These are phyloP conservation scores for Candida tropicalis DNA, from an alignment of 1,139 yeast species.

Conservation along the genomic window DNA sequence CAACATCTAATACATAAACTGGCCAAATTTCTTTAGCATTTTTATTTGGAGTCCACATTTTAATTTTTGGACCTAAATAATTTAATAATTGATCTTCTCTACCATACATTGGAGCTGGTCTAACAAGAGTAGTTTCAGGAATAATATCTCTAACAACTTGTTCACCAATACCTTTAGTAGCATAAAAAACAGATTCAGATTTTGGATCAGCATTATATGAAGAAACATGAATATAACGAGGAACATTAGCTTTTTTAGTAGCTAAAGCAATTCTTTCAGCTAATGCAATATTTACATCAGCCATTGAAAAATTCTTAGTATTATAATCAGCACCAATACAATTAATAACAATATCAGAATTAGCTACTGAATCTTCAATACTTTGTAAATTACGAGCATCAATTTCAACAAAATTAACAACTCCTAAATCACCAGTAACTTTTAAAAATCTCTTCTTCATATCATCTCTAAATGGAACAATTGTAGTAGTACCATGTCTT, in stretches of 20 bases:
- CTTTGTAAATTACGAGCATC: slow-evolving; percentile 79
- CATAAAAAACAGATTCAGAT: slow-evolving; percentile 70
- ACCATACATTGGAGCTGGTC: slow-evolving; percentile 85
- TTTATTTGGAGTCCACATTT: slow-evolving; percentile 65
- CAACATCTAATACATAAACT: slow-evolving; percentile 78
- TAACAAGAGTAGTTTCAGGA: slow-evolving; percentile 81
- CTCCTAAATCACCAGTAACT: slow-evolving; percentile 86
- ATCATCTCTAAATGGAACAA: slow-evolving; percentile 81
- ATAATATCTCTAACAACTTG: slow-evolving; percentile 63
- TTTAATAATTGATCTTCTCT: slow-evolving; percentile 74
- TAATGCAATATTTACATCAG: slow-evolving; percentile 80
- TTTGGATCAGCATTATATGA: slow-evolving; percentile 75
- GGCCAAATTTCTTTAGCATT: slow-evolving; percentile 70
- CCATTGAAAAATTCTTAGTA: slow-evolving; percentile 81
- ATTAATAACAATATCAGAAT: slow-evolving; percentile 83
- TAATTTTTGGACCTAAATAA: slow-evolving; percentile 57
- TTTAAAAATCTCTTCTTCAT: slow-evolving; percentile 78
- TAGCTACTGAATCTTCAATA: slow-evolving; percentile 76
- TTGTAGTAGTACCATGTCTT: slow-evolving; percentile 76
- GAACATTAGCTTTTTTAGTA: slow-evolving; percentile 69
- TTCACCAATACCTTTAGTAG: slow-evolving; percentile 84
- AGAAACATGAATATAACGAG: slow-evolving; percentile 79
- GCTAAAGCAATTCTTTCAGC: slow-evolving; percentile 79
- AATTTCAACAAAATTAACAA: slow-evolving; percentile 80
- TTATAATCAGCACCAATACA: slow-evolving; percentile 76